A percentile compares a stretch with the other conserved stretches of the same genome.
Conservation (phyloP, 2,329 filamentous ascomycete species). For the Pseudogymnoascus sp. region DNA sequence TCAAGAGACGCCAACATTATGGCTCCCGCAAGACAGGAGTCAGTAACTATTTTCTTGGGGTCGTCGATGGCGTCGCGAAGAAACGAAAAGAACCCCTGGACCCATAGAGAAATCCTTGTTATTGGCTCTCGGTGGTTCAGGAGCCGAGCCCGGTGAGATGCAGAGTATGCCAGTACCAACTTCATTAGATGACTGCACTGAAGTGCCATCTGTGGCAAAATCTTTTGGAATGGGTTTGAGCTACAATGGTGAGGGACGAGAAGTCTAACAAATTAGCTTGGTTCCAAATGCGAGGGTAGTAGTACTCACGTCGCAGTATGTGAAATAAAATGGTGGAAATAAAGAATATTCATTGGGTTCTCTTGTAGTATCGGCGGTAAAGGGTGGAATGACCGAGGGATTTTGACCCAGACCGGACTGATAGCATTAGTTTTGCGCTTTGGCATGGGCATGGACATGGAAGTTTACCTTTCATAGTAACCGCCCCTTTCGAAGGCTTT, state of each 20-base stretch:
- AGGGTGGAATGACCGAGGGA: constrained; percentile 34
- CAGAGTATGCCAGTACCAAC: constrained; percentile 71
- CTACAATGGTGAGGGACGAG: constrained; percentile 41
- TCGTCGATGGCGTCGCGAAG: constrained; percentile 58
- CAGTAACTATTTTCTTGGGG: constrained; percentile 53
- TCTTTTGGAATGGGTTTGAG: constrained; percentile 44
- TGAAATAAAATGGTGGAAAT: constrained; percentile 49
- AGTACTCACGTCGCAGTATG: constrained; percentile 9
- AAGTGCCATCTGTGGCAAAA: constrained; percentile 53
- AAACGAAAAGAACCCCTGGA: constrained; percentile 67
- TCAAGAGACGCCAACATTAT: constrained; percentile 81
- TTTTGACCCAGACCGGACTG: constrained; percentile 7
- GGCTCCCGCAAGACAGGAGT: constrained; percentile 67
- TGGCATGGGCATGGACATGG: constrained; percentile 50
- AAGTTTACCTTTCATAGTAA: constrained; percentile 63
- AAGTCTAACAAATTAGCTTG: constrained; percentile 64
- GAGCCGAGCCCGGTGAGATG: constrained; percentile 71
- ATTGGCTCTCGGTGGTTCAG: constrained; percentile 65
- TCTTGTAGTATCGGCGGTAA: constrained; percentile 47
- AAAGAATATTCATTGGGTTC: constrained; percentile 74
- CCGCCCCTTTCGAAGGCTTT: constrained; percentile 49
- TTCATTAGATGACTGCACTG: constrained; percentile 64
- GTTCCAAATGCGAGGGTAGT: background rate
- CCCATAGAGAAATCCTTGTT: constrained; percentile 71
- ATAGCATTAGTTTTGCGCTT: background rate